Evolutionary conservation across 2,329 filamentous ascomycete genomes (phyloP).

Genomic region (Fusarium zealandicum): DNA sequence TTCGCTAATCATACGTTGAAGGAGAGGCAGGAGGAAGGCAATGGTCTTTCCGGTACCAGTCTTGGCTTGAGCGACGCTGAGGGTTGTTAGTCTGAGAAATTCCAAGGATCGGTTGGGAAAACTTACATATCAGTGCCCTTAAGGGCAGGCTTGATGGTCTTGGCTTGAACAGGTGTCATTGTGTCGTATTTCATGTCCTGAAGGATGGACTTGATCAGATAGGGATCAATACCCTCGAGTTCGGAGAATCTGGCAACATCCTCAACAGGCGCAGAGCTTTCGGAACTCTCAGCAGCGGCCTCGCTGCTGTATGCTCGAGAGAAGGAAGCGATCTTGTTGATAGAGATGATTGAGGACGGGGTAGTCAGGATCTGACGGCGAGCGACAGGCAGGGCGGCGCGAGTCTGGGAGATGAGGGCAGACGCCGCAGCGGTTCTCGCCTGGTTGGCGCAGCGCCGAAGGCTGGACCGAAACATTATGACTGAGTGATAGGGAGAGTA

Average conservation of each 20-base stretch:
- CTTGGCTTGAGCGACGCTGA: constrained; percentile 85
- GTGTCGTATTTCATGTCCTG: constrained; percentile 75
- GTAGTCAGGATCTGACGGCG: constrained; percentile 33
- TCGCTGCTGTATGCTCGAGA: constrained; percentile 52
- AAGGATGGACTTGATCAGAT: constrained; percentile 73
- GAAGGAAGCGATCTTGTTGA: constrained; percentile 37
- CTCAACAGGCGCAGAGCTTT: constrained; percentile 26
- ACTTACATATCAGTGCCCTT: constrained; percentile 83
- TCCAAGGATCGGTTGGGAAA: not conserved
- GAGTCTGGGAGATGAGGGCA: constrained; percentile 42
- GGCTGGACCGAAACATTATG: constrained; percentile 48
- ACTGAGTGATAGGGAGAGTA: constrained; percentile 2
- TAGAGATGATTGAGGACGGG: constrained; percentile 22
- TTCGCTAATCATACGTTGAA: constrained; percentile 77
- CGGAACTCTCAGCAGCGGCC: constrained; percentile 41
- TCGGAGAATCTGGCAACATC: constrained; percentile 54
- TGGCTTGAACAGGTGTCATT: constrained; percentile 92
- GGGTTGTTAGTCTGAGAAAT: constrained; percentile 29
- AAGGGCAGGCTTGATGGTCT: constrained; percentile 82
- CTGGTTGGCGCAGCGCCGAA: constrained; percentile 50
- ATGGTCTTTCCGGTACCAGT: constrained; percentile 97
- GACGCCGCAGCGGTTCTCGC: constrained; percentile 44
- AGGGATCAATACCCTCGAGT: constrained; percentile 64
- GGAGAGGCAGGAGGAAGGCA: constrained; percentile 85
- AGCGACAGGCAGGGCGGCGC: constrained; percentile 37